Conservation (phyloP, 148 eudicot species). For the Rhododendron molle region DNA sequence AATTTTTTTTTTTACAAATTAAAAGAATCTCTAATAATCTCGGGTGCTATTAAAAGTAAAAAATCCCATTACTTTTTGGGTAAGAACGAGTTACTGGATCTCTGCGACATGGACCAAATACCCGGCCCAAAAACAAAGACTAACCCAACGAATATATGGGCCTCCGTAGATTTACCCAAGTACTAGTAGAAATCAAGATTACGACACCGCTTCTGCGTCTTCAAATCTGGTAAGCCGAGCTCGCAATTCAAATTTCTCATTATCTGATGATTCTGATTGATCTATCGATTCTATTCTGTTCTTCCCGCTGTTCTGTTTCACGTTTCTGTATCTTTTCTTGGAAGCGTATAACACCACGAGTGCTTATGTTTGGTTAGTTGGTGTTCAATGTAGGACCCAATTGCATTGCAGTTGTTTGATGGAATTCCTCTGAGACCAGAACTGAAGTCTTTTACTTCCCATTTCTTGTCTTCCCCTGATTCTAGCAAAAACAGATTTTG, state of each 20-base stretch:
- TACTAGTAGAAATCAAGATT: background rate
- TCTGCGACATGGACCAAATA: too few relatives aligned
- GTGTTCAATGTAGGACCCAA: background rate
- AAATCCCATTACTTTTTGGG: too few relatives aligned
- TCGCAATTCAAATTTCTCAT: background rate
- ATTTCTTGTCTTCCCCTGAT: background rate
- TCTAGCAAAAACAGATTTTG: background rate
- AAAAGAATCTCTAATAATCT: too few relatives aligned
- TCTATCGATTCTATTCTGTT: background rate
- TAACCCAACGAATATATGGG: background rate
- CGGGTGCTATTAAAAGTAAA: too few relatives aligned
- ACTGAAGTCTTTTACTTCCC: background rate
- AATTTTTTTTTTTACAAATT: too few relatives aligned
- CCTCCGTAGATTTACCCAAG: background rate
- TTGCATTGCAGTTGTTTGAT: background rate
- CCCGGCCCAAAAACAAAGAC: too few relatives aligned
- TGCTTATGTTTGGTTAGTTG: too few relatives aligned
- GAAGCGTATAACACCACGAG: background rate
- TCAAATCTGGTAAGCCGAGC: background rate
- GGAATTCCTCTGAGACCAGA: background rate
- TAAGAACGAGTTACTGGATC: too few relatives aligned
- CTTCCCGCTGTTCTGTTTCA: background rate
- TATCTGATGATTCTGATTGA: background rate
- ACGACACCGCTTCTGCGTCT: background rate
- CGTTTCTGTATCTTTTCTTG: background rate